Base-by-base conservation (phyloP, 352 stramenopile genomes). In the Phytopythium mirpurense region DNA sequence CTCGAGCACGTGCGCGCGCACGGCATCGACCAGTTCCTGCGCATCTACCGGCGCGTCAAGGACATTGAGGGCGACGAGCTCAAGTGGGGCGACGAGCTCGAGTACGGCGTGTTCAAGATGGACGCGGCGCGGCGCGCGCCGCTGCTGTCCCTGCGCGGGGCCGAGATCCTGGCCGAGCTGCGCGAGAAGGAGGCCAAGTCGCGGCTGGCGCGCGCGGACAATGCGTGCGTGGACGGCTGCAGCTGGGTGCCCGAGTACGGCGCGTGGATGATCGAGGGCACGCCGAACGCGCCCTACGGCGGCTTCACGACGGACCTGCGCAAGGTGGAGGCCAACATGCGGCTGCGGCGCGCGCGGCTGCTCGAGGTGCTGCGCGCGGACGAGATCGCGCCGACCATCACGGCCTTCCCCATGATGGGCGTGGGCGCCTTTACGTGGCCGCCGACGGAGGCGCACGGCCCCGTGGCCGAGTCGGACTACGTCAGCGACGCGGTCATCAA, bases 201-300 rank as follows among this genome's bases (percentile, higher is more conserved):
- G 24, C 54, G 67, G 12, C 53, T 56, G n/a, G 43, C 42, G 32
- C 26, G 34, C 46, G 53, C 37, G 37, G 40, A 40, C 23, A n/a
- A n/a, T n/a, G 54, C 71, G 47, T 70, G 78, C 53, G 71, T 74
- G 10, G 93, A 98, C 66, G 96, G 94, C 15, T 98, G 93, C 73
- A 97, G 83, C 57, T 99, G 96, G 96, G 96, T 99, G 62, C 97
- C 97, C 32, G 98, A 99, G 71, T 99, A 99, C 68, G 97, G 97
- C 40, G 84, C 90, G 14, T 99, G 97, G 96, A 99, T 99, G 97
- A 94, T 99, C 21, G 98, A 99, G 78, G 93, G 95, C 42, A 99
- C 96, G 49, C 96, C 97, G 16, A 86, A 60, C 49, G 77, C 74
- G 32, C 96, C 97, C 0, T 99, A 99, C 66, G 89, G 83, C 38